These are phyloP conservation scores for Dictyophora rubrovolvata DNA, from an alignment of 768 basidiomycete species.

Conservation along the genomic window DNA sequence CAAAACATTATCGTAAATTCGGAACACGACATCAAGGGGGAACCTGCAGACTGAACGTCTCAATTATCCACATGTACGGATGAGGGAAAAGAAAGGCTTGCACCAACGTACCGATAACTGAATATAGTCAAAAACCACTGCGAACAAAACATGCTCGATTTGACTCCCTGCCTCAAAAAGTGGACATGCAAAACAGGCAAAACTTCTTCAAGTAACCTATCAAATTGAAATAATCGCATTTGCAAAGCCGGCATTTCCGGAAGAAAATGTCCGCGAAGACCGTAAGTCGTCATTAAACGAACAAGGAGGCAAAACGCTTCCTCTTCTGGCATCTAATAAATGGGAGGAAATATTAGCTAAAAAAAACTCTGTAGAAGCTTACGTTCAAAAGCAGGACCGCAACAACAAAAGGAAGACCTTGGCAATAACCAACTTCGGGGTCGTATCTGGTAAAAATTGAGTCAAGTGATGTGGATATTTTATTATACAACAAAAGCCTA, in stretches of 20 bases:
- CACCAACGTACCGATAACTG: slow-evolving; percentile 65
- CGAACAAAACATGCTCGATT: slow-evolving; percentile 96
- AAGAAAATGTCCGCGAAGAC: slow-evolving; percentile 92
- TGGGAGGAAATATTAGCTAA: not conserved
- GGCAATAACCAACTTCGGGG: slow-evolving; percentile 92
- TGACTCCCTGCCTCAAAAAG: slow-evolving; percentile 87
- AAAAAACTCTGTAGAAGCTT: slow-evolving; percentile 16
- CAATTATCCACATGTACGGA: not conserved
- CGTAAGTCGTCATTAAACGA: slow-evolving; percentile 92
- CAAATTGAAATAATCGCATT: slow-evolving; percentile 82
- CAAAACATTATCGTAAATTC: slow-evolving; percentile 93
- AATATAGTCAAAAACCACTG: slow-evolving; percentile 99
- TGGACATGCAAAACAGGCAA: slow-evolving; percentile 89
- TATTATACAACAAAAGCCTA: slow-evolving; percentile 27
- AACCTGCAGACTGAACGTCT: slow-evolving; percentile 47
- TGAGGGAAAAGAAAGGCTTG: too few relatives aligned
- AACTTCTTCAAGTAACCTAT: slow-evolving; percentile 86
- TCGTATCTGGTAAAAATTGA: slow-evolving; percentile 49
- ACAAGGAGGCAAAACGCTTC: slow-evolving; percentile 96
- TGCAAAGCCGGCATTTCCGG: slow-evolving; percentile 99
- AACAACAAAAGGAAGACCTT: slow-evolving; percentile 93
- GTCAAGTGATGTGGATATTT: not conserved
- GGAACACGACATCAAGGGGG: slow-evolving; percentile 86
- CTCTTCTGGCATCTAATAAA: slow-evolving; percentile 91
- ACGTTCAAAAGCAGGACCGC: slow-evolving; percentile 90